Evolutionary conservation across 495 filamentous ascomycete species (phyloP).

Genomic region (Parachaetomium inaequale): DNA sequence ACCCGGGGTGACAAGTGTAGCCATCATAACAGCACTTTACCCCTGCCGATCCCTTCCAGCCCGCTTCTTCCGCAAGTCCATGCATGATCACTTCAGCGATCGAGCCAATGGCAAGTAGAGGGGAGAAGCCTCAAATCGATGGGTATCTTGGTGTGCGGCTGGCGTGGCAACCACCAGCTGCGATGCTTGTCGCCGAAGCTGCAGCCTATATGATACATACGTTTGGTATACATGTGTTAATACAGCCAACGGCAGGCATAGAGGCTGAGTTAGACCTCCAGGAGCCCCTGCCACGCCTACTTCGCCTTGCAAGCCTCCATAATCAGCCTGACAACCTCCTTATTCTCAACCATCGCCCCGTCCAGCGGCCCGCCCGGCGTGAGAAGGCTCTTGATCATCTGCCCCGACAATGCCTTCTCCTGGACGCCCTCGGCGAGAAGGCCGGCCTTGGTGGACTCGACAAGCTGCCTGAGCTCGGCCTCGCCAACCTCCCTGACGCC

Average conservation of each 20-base stretch:
- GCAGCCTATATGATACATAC: slow-evolving; percentile 1
- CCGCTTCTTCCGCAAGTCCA: not conserved
- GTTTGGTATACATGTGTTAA: not conserved
- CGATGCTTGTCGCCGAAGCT: not conserved
- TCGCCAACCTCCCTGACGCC: slow-evolving; percentile 41
- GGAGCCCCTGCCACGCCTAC: not conserved
- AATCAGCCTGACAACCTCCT: slow-evolving; percentile 31
- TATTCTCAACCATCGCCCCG: slow-evolving; percentile 40
- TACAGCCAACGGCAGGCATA: not conserved
- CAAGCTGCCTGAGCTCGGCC: slow-evolving; percentile 39
- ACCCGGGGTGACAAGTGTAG: not conserved
- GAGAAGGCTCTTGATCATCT: slow-evolving; percentile 40
- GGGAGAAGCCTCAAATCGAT: not conserved
- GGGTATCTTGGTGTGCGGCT: not conserved
- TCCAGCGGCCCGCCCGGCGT: slow-evolving; percentile 34
- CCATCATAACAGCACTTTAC: not conserved
- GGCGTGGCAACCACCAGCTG: not conserved
- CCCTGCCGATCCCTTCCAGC: not conserved
- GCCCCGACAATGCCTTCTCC: slow-evolving; percentile 23
- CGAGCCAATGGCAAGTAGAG: not conserved
- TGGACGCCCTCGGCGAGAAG: slow-evolving; percentile 29
- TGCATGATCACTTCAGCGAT: not conserved
- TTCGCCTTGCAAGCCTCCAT: slow-evolving; percentile 26
- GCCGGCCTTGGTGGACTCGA: slow-evolving; percentile 37
- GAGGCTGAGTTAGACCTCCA: not conserved